Percentiles rank a stretch among this genome's conserved stretches.
Evolutionary conservation across 1,139 yeast genomes (phyloP).

Genomic region (Blastobotrys petasosporus): DNA sequence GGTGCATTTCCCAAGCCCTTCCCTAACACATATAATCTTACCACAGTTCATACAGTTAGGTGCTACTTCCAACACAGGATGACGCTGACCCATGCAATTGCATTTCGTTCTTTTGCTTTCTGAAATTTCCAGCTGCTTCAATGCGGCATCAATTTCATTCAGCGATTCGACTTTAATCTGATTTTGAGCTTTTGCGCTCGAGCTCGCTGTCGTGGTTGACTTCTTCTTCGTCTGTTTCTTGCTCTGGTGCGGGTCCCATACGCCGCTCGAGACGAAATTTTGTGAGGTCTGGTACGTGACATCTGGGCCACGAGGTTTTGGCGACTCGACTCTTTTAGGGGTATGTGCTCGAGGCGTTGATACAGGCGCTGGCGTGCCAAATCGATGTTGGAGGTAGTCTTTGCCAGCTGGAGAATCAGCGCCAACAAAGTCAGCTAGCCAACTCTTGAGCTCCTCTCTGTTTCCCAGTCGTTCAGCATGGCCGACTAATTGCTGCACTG

Average conservation of each 20-base stretch:
- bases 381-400: conserved; percentile 8
- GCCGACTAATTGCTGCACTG: conserved; percentile 10
- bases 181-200: conserved; percentile 8
- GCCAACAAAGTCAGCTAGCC: conserved; percentile 12
- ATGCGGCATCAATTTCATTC: conserved; percentile 33
- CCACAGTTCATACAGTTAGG: conserved; percentile 96
- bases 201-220: conserved; percentile 2
- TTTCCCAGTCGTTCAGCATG: conserved; percentile 11
- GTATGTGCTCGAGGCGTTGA: background rate
- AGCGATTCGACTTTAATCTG: conserved; percentile 30
- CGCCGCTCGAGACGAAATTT: conserved; percentile 17
- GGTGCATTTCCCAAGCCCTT: conserved; percentile 84
- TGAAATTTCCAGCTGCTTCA: conserved; percentile 29
- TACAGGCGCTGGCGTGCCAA: background rate
- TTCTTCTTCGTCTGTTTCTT: conserved; percentile 14
- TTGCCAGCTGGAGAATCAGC: conserved; percentile 5
- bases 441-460: conserved; percentile 5
- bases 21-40: conserved; percentile 80
- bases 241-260: conserved; percentile 16
- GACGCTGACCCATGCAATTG: conserved; percentile 64
- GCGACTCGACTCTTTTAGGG: background rate
- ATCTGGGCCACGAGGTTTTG: conserved; percentile 1
- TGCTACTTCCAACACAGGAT: conserved; percentile 80
- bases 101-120: conserved; percentile 40
- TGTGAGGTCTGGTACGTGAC: background rate